Evolutionary conservation across 805 yeast species (phyloP).

Genomic region (Phaffomyces thermotolerans): DNA sequence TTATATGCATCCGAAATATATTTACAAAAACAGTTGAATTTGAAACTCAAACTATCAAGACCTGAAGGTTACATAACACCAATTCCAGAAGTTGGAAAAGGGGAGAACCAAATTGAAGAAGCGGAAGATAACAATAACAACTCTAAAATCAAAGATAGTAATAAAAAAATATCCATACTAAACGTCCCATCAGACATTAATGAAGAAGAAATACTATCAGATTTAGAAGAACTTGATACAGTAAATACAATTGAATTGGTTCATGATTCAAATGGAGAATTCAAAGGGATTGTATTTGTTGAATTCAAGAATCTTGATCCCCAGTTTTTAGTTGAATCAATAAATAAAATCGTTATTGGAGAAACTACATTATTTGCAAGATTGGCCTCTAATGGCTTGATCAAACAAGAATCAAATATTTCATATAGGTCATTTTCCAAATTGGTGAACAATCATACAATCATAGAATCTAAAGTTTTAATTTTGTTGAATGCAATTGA

Average conservation of each 20-base stretch:
- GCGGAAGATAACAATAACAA: slow-evolving; percentile 20
- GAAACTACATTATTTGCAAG: slow-evolving; percentile 30
- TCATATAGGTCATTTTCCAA: slow-evolving; percentile 20
- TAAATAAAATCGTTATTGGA: slow-evolving; percentile 31
- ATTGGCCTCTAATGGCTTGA: slow-evolving; percentile 31
- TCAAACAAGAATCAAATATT: slow-evolving; percentile 13
- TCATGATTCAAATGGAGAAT: slow-evolving; percentile 40
- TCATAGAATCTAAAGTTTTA: slow-evolving; percentile 39
- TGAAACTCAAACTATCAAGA: slow-evolving; percentile 29
- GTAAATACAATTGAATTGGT: slow-evolving; percentile 36
- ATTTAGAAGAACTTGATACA: slow-evolving; percentile 33
- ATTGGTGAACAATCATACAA: slow-evolving; percentile 6
- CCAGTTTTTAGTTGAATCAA: slow-evolving; percentile 20
- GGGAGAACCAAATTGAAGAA: slow-evolving; percentile 5
- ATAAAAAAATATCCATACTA: slow-evolving; percentile 38
- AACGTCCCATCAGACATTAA: slow-evolving; percentile 37
- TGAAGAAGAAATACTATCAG: slow-evolving; percentile 37
- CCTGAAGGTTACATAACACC: slow-evolving; percentile 41
- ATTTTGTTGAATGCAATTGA: slow-evolving; percentile 61
- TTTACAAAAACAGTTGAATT: slow-evolving; percentile 26
- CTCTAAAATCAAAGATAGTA: slow-evolving; percentile 29
- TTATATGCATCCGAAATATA: slow-evolving; percentile 37
- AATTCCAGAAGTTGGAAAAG: slow-evolving; percentile 3
- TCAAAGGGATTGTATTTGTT: slow-evolving; percentile 53
- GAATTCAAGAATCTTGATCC: slow-evolving; percentile 25